Evolutionary conservation across 768 basidiomycete species (phyloP).

Genomic region (Russula foetens): DNA sequence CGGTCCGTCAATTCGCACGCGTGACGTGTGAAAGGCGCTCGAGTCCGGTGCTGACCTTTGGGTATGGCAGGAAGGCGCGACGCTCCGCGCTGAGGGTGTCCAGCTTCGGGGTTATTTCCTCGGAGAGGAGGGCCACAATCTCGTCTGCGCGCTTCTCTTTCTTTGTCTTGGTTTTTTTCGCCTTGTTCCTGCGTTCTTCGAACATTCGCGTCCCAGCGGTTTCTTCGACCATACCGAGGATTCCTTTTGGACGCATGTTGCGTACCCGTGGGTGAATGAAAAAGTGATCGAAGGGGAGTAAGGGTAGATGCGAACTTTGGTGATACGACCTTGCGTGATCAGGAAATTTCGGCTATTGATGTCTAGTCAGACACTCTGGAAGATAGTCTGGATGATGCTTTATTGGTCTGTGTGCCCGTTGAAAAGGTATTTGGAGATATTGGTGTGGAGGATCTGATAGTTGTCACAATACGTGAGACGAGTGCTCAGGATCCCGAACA

Average conservation of each 20-base stretch:
- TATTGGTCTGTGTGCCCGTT: slow-evolving; percentile 93
- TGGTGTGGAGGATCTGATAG: slow-evolving; percentile 80
- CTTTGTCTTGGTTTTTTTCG: slow-evolving; percentile 90
- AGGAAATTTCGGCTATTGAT: slow-evolving; percentile 99
- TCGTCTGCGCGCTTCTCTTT: slow-evolving; percentile 96
- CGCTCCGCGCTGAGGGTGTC: slow-evolving; percentile 88
- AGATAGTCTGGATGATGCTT: slow-evolving; percentile 77
- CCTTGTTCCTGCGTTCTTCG: slow-evolving; percentile 96
- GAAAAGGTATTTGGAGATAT: slow-evolving; percentile 87
- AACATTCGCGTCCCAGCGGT: slow-evolving; percentile 99
- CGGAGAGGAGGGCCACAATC: slow-evolving; percentile 67
- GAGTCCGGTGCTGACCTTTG: slow-evolving; percentile 82
- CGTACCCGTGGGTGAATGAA: slow-evolving; percentile 48
- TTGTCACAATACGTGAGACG: too few relatives aligned
- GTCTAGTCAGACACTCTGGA: slow-evolving; percentile 95
- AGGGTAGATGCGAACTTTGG: slow-evolving; percentile 54
- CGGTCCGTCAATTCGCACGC: slow-evolving; percentile 85
- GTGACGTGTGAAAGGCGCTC: slow-evolving; percentile 73
- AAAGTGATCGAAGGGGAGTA: background rate
- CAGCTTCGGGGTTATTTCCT: slow-evolving; percentile 93
- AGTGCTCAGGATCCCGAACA: background rate
- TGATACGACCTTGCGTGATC: slow-evolving; percentile 99
- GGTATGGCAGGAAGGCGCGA: slow-evolving; percentile 79
- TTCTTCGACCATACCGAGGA: slow-evolving; percentile 97
- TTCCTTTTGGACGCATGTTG: slow-evolving; percentile 97